Evolutionary conservation across 2,329 filamentous ascomycete species (phyloP).

Genomic region (Penicillium freii): DNA sequence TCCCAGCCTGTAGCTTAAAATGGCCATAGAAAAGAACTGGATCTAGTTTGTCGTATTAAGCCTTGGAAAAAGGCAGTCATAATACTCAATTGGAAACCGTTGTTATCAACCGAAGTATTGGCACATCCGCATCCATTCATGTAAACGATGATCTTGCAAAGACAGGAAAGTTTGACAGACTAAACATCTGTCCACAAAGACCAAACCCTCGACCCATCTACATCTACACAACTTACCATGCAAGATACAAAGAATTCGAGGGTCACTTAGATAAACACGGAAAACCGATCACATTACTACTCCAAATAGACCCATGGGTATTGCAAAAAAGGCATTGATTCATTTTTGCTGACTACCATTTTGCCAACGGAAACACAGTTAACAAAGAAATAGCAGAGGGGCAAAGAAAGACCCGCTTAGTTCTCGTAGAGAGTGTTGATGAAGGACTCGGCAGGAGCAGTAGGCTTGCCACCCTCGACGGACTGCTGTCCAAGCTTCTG

Average conservation of each 20-base stretch:
- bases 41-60: background rate
- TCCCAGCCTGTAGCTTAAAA: too few relatives aligned
- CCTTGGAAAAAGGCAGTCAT: background rate
- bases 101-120: background rate
- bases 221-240: slow-evolving; percentile 11
- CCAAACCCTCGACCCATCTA: slow-evolving; percentile 4
- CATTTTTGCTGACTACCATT: slow-evolving; percentile 31
- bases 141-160: too few relatives aligned
- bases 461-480: slow-evolving; percentile 61
- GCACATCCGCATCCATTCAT: background rate
- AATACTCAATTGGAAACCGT: background rate
- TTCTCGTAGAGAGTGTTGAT: slow-evolving; percentile 52
- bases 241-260: slow-evolving; percentile 7
- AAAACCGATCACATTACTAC: slow-evolving; percentile 32
- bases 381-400: slow-evolving; percentile 22
- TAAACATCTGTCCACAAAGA: background rate
- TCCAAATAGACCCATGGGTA: slow-evolving; percentile 26
- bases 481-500: slow-evolving; percentile 75
- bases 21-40: background rate
- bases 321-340: slow-evolving; percentile 32
- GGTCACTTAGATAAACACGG: slow-evolving; percentile 15
- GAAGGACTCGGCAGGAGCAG: slow-evolving; percentile 54
- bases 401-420: slow-evolving; percentile 37
- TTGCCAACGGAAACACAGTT: slow-evolving; percentile 20
- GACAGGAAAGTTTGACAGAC: background rate